Base-by-base conservation (phyloP, 2,329 filamentous ascomycete species). In the Thielaviopsis musarum region DNA sequence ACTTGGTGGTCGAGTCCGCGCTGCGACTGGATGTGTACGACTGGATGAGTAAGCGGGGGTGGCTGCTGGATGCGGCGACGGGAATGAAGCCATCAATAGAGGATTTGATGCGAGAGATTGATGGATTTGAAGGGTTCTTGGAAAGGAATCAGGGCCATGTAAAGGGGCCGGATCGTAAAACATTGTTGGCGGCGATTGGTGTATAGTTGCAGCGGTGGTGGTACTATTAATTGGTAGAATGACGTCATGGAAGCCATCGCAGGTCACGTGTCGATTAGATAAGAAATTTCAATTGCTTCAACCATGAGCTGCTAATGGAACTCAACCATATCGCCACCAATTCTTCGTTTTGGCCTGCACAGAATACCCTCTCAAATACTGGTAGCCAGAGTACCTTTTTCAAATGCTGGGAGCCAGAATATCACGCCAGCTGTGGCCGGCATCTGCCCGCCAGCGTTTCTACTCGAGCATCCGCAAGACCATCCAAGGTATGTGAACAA, bases 401-500 rank as follows among this genome's bases (percentile, higher is more conserved):
- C n/a, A n/a, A n/a, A 17, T 45, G 38, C 17, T 45, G 2, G 38
- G 38, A 7, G 13, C 38, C 3, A 45, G 38, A 45, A n/a, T 45
- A 45, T 15, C 38, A 17, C 38, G 22, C 17, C 38, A 21, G 13
- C 38, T 22, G 17, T 49, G 38, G 10, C 9, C 24, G 15, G 9
- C 48, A 12, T 41, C 22, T 26, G 26, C 17, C 21, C 34, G 19
- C 12, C 6, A 48, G 12, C 59, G 59, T 34, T 60, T 48, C 22
- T 60, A 60, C 24, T 60, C 59, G 13, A 56, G 53, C 21, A 19
- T 34, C 22, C 54, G 59, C 49, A 60, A 60, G 49, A 10, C 54
- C 21, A 56, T 60, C 49, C 59, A 52, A 52, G 59, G 59, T 60
- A 57, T 5, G 21, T 93, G 65, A 90, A 86, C 70, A 91, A 93